phyloP scores from a whole-genome alignment of 2,329 filamentous ascomycete genomes.

The Colletotrichum salicis region DNA sequence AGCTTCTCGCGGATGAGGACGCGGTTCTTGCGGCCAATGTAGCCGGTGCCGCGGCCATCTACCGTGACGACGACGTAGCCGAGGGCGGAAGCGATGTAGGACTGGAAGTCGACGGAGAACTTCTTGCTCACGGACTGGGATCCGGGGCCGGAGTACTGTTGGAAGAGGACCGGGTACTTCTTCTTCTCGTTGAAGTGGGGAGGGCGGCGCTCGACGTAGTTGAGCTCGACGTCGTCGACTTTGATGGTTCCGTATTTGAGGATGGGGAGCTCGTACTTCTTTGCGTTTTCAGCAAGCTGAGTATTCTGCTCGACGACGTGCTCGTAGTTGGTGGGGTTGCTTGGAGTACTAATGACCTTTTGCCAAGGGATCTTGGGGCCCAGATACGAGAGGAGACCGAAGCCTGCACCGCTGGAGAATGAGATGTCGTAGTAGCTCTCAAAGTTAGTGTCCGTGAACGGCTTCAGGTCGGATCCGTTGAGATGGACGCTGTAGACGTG shows the following conservation, averaged over 20 bases:
- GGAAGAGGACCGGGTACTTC: conserved; percentile 93
- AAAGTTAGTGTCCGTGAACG: conserved; percentile 78
- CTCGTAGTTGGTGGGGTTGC: conserved; percentile 71
- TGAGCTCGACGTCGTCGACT: conserved; percentile 79
- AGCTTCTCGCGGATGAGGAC: conserved; percentile 85
- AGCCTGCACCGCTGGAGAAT: conserved; percentile 85
- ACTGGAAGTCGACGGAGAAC: conserved; percentile 89
- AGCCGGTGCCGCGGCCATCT: conserved; percentile 93
- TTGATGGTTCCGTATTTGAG: conserved; percentile 85
- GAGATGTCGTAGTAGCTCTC: conserved; percentile 85
- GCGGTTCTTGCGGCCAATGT: conserved; percentile 84
- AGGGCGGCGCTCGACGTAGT: conserved; percentile 85
- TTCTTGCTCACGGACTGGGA: conserved; percentile 86
- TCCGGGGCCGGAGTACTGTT: conserved; percentile 93
- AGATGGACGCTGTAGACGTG: conserved; percentile 92
- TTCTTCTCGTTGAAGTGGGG: conserved; percentile 86
- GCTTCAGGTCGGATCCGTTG: conserved; percentile 76
- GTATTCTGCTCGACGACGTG: conserved; percentile 83
- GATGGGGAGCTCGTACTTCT: conserved; percentile 83
- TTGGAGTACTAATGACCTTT: conserved; percentile 86
- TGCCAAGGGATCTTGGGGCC: conserved; percentile 92
- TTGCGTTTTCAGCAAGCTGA: conserved; percentile 73
- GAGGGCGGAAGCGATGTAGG: conserved; percentile 84
- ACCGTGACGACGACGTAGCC: conserved; percentile 96
- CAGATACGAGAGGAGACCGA: conserved; percentile 83